Conservation (phyloP, 1,139 yeast species). For the Lodderomyces margitis region DNA sequence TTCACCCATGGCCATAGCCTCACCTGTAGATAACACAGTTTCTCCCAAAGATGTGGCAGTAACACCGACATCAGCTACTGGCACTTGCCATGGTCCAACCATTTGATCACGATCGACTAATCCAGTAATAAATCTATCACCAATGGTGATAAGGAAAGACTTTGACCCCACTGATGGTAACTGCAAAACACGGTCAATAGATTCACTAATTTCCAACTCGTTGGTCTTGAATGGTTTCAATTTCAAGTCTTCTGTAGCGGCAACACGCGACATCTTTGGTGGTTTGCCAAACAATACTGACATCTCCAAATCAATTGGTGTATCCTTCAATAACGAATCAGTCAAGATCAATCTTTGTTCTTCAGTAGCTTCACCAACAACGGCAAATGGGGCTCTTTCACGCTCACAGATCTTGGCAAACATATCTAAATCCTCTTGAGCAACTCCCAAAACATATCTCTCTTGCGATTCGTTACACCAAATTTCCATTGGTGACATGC, state of each 20-base stretch:
- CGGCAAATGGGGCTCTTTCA: conserved; percentile 95
- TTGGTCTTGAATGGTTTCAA: conserved; percentile 47
- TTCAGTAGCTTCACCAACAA: conserved; percentile 90
- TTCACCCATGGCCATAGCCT: conserved; percentile 97
- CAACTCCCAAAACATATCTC: conserved; percentile 91
- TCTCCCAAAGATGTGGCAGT: conserved; percentile 89
- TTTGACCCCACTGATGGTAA: conserved; percentile 96
- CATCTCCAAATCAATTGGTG: conserved; percentile 97
- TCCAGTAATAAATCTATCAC: conserved; percentile 96
- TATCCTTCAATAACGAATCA: conserved; percentile 69
- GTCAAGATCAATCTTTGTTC: conserved; percentile 81
- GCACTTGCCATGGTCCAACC: conserved; percentile 99
- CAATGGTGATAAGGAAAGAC: conserved; percentile 91
- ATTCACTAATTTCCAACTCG: conserved; percentile 49
- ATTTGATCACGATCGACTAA: conserved; percentile 96
- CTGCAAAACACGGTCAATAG: conserved; percentile 77
- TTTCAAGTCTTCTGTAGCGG: conserved; percentile 59
- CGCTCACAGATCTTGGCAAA: conserved; percentile 84
- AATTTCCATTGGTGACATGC: conserved; percentile 99
- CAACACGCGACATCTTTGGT: conserved; percentile 88
- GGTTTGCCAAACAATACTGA: conserved; percentile 95
- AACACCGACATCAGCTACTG: conserved; percentile 99
- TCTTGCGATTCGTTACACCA: conserved; percentile 99
- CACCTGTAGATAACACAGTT: conserved; percentile 73
- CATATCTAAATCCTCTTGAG: conserved; percentile 68